Evolutionary conservation across 129 eudicot species (phyloP).

Genomic region (Calendula officinalis): DNA sequence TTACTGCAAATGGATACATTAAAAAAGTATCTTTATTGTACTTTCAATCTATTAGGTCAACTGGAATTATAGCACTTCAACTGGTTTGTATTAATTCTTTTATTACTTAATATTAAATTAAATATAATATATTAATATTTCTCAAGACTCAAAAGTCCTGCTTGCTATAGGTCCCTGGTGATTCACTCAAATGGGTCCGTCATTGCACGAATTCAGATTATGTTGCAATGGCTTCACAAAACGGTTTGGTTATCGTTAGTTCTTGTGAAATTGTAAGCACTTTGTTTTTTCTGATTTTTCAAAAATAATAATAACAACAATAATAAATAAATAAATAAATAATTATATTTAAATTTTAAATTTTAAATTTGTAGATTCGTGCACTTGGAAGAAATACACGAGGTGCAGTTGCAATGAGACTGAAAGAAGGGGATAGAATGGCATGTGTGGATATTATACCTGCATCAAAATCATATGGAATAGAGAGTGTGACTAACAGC

Average conservation of each 20-base stretch:
- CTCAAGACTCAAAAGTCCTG: slow-evolving; percentile 7
- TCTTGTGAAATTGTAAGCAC: slow-evolving; percentile 72
- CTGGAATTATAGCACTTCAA: slow-evolving; percentile 93
- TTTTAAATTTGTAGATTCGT: slow-evolving; percentile 55
- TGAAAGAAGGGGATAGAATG: slow-evolving; percentile 77
- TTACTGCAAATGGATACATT: slow-evolving; percentile 87
- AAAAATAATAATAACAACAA: no score
- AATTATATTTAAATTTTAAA: background rate
- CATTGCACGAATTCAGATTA: slow-evolving; percentile 79
- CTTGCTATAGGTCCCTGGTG: slow-evolving; percentile 82
- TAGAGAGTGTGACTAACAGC: slow-evolving; percentile 37
- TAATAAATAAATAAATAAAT: no score
- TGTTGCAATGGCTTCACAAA: slow-evolving; percentile 98
- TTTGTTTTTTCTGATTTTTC: background rate
- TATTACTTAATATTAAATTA: slow-evolving; percentile 8
- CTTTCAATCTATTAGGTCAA: slow-evolving; percentile 83
- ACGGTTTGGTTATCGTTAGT: slow-evolving; percentile 78
- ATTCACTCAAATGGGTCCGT: slow-evolving; percentile 93
- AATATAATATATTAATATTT: background rate
- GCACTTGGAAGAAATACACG: slow-evolving; percentile 89
- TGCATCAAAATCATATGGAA: slow-evolving; percentile 45
- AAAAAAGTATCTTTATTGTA: slow-evolving; percentile 83
- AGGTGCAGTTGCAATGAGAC: slow-evolving; percentile 85
- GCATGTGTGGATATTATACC: slow-evolving; percentile 92
- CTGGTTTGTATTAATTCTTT: slow-evolving; percentile 56